Conservation (phyloP, 768 basidiomycete species). For the Mycena belliarum region DNA sequence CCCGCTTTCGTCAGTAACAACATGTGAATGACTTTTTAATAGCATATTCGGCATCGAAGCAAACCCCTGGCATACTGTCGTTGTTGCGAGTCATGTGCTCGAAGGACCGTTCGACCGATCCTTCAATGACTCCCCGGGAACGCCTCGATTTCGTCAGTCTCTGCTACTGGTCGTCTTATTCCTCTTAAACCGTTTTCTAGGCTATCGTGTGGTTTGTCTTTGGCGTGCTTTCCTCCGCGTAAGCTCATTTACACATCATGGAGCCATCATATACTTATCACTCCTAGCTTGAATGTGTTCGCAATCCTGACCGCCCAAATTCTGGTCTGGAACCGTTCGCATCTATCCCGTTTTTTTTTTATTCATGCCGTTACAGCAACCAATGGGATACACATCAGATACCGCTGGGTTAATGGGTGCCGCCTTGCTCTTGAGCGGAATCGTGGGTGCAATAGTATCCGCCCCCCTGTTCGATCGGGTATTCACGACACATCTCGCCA, state of each 20-base stretch:
- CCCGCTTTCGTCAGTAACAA: background rate
- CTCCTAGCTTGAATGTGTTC: constrained; percentile 58
- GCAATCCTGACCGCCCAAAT: constrained; percentile 67
- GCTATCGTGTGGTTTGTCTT: constrained; percentile 58
- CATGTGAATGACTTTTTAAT: constrained; percentile 1
- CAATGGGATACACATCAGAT: constrained; percentile 68
- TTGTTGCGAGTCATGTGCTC: constrained; percentile 58
- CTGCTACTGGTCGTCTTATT: background rate
- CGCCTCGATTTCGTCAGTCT: constrained; percentile 60
- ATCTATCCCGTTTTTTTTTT: constrained; percentile 6
- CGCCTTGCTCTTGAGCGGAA: constrained; percentile 66
- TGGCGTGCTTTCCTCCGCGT: constrained; percentile 66
- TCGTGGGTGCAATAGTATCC: constrained; percentile 64
- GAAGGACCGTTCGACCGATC: constrained; percentile 38
- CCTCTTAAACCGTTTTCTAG: background rate
- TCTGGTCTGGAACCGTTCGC: constrained; percentile 58
- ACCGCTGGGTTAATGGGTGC: constrained; percentile 72
- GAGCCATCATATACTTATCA: background rate
- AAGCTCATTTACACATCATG: constrained; percentile 29
- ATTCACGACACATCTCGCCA: constrained; percentile 71
- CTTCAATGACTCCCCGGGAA: constrained; percentile 64
- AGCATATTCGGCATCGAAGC: constrained; percentile 72
- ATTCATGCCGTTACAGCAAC: constrained; percentile 45
- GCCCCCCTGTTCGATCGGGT: constrained; percentile 82
- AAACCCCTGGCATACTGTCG: constrained; percentile 53